Percentiles rank a stretch among this genome's conserved stretches.
phyloP scores from a whole-genome alignment of 1,284 basidiomycete genomes.

The Sphagnurus paluster region DNA sequence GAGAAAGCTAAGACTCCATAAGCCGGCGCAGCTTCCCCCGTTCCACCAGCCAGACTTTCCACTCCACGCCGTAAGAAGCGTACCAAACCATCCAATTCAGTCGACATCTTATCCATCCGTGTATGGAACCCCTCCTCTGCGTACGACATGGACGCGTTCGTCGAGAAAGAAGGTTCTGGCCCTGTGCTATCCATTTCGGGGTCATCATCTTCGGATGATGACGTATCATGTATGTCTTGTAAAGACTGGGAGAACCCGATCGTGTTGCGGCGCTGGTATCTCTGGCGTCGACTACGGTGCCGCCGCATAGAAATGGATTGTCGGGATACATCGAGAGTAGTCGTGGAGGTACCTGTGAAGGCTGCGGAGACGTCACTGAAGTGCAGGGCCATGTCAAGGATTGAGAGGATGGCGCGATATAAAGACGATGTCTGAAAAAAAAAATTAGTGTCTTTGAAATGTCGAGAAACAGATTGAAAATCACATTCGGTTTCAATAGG shows the following conservation, averaged over 20 bases:
- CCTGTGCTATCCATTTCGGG: constrained; percentile 27
- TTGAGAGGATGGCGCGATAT: constrained; percentile 61
- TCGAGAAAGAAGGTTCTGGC: constrained; percentile 46
- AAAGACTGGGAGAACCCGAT: constrained; percentile 58
- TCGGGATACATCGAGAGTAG: constrained; percentile 59
- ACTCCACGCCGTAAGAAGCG: constrained; percentile 65
- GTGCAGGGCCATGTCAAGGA: constrained; percentile 73
- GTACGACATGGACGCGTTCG: constrained; percentile 37
- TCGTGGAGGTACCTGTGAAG: constrained; percentile 56
- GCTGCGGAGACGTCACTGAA: constrained; percentile 65
- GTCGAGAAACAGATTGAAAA: constrained; percentile 21
- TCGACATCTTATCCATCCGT: constrained; percentile 60
- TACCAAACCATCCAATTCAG: constrained; percentile 70
- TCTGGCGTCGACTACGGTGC: constrained; percentile 60
- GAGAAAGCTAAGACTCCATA: constrained; percentile 77
- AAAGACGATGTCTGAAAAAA: constrained; percentile 56
- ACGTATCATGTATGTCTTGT: constrained; percentile 41
- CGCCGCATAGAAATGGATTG: constrained; percentile 52
- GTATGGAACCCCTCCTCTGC: constrained; percentile 47
- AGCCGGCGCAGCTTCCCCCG: constrained; percentile 53
- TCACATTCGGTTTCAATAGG: constrained; percentile 65
- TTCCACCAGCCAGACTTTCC: constrained; percentile 59
- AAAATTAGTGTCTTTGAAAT: constrained; percentile 1
- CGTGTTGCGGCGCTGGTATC: constrained; percentile 52
- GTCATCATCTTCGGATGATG: constrained; percentile 45